These are phyloP conservation scores for Elasticomyces elasticus DNA, from an alignment of 495 filamentous ascomycete species.

Conservation along the genomic window DNA sequence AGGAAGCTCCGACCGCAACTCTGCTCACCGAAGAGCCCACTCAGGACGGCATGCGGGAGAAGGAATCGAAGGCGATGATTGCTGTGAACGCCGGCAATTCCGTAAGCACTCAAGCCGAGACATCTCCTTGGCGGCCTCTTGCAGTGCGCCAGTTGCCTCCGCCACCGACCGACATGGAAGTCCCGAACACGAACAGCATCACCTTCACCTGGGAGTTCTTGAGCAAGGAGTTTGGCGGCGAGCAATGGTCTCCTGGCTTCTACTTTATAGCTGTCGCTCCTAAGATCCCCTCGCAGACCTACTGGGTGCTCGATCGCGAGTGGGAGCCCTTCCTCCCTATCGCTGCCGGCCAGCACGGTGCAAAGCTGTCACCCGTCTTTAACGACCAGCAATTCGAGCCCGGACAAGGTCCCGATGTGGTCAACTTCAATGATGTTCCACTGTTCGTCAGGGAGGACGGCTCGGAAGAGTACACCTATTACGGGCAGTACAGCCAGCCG, in stretches of 20 bases:
- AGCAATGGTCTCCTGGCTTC: constrained; percentile 26
- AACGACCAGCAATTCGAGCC: constrained; percentile 18
- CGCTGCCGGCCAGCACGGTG: constrained; percentile 29
- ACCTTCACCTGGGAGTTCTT: constrained; percentile 31
- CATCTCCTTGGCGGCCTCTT: constrained; percentile 8
- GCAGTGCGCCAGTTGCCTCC: constrained; percentile 16
- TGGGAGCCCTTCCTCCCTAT: constrained; percentile 29
- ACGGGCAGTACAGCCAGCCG: constrained; percentile 28
- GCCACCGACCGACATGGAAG: neutral
- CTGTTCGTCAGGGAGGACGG: constrained; percentile 23
- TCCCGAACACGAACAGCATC: neutral
- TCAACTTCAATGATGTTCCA: constrained; percentile 22
- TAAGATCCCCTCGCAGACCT: constrained; percentile 15
- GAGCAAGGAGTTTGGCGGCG: constrained; percentile 21
- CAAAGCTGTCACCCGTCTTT: constrained; percentile 33
- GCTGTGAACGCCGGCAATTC: neutral
- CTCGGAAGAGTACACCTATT: constrained; percentile 26
- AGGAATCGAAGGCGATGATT: no score
- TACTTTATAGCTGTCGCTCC: constrained; percentile 21
- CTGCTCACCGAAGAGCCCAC: neutral
- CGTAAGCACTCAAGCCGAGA: neutral
- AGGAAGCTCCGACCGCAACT: neutral
- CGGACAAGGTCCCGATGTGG: constrained; percentile 13
- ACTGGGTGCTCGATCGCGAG: constrained; percentile 27
- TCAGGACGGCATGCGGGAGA: no score